Percentiles rank a stretch among this genome's conserved stretches.
These are phyloP conservation scores for Zasmidium angulare DNA, from an alignment of 2,329 filamentous ascomycete species.

Conservation along the genomic window DNA sequence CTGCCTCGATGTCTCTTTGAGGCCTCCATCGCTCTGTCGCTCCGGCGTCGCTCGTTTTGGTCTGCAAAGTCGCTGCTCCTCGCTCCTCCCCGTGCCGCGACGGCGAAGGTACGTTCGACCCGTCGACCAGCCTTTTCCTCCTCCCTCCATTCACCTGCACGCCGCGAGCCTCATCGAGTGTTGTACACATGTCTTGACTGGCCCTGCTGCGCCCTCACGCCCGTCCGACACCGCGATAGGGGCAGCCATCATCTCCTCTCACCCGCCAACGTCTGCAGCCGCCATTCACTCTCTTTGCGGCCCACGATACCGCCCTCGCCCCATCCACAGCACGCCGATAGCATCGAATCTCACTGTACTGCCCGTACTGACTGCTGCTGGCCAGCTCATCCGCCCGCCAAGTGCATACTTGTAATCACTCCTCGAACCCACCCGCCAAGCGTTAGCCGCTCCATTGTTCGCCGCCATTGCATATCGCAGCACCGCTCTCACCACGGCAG, in stretches of 20 bases:
- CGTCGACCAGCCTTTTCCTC: not conserved
- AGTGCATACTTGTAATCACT: constrained; percentile 18
- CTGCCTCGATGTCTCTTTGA: constrained; percentile 14
- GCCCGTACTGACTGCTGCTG: constrained; percentile 33
- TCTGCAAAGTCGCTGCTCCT: too few relatives aligned
- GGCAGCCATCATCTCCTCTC: constrained; percentile 6
- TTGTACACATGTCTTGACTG: constrained; percentile 20
- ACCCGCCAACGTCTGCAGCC: constrained; percentile 6
- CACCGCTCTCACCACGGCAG: constrained; percentile 21
- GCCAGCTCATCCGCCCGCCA: constrained; percentile 29
- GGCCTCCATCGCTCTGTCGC: constrained; percentile 4
- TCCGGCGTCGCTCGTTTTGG: constrained; percentile 12
- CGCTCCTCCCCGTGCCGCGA: not conserved
- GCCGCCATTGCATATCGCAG: constrained; percentile 8
- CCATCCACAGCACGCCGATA: constrained; percentile 15
- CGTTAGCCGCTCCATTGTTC: constrained; percentile 14
- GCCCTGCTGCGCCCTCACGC: constrained; percentile 12
- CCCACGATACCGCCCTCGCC: not conserved
- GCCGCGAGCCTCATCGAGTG: not conserved
- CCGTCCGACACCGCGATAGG: constrained; percentile 12
- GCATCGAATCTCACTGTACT: constrained; percentile 18
- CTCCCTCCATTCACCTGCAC: not conserved
- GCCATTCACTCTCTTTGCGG: constrained; percentile 9
- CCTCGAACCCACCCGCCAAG: constrained; percentile 15
- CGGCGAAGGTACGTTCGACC: constrained; percentile 7